A percentile compares a stretch with the other conserved stretches of the same genome.
Evolutionary conservation across 2,329 filamentous ascomycete species (phyloP).

Genomic region (Verticillium zaregamsianum): DNA sequence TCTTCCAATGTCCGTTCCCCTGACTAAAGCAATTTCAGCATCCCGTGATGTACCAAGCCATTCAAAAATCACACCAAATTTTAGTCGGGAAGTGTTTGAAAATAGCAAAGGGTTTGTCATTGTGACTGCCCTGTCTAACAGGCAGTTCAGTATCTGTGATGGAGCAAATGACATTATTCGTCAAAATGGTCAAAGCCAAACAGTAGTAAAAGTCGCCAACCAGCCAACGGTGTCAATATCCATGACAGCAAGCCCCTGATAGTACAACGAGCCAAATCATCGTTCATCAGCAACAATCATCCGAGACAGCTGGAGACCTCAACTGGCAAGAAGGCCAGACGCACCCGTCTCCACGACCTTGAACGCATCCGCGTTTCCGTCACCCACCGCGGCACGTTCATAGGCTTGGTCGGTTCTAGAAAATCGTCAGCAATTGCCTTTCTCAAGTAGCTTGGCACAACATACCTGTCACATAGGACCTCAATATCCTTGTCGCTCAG

Average conservation of each 20-base stretch:
- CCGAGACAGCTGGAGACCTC: not conserved
- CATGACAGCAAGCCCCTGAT: not conserved
- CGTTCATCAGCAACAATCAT: not conserved
- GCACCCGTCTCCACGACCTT: constrained; percentile 74
- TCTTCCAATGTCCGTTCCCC: too few relatives aligned
- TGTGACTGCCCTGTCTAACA: not conserved
- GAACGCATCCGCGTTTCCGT: constrained; percentile 68
- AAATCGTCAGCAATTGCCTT: constrained; percentile 4
- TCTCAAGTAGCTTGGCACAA: not conserved
- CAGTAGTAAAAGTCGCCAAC: not conserved
- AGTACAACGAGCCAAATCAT: not conserved
- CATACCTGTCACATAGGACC: constrained; percentile 69
- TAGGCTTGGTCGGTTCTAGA: constrained; percentile 55
- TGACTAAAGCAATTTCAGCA: too few relatives aligned
- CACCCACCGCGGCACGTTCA: constrained; percentile 70
- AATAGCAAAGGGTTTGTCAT: too few relatives aligned
- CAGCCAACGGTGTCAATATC: not conserved
- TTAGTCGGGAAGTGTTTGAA: too few relatives aligned
- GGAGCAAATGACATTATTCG: not conserved
- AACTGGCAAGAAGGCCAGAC: constrained; percentile 38
- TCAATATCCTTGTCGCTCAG: constrained; percentile 73
- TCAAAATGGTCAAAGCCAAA: not conserved
- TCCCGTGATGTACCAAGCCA: too few relatives aligned
- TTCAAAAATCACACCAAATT: too few relatives aligned
- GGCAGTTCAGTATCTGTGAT: not conserved